phyloP scores from a whole-genome alignment of 176 grass and related monocot genomes.

The Alloteropsis semialata region DNA sequence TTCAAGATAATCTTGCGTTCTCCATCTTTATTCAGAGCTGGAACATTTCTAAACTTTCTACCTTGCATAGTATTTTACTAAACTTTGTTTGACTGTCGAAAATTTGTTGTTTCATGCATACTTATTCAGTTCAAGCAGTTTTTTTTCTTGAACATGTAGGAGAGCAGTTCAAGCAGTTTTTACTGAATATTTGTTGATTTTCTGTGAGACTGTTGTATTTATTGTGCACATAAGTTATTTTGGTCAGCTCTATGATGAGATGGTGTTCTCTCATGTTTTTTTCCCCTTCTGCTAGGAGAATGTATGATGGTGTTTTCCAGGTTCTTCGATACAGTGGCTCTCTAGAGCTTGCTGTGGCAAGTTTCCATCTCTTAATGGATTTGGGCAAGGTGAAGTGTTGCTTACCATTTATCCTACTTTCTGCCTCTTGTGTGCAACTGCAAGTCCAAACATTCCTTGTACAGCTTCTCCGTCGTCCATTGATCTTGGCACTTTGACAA shows the following conservation, averaged over 20 bases:
- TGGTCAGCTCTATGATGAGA: not conserved
- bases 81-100: not conserved
- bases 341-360: conserved; percentile 67
- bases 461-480: not conserved
- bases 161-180: too few relatives aligned
- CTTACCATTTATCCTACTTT: not conserved
- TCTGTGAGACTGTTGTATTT: not conserved
- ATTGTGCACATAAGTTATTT: not conserved
- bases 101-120: not conserved
- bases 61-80: not conserved
- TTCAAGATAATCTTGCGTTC: not conserved
- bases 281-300: conserved; percentile 54
- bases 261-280: conserved; percentile 5
- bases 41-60: not conserved
- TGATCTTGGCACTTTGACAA: not conserved
- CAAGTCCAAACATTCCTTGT: not conserved
- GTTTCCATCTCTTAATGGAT: conserved; percentile 76
- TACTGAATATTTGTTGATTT: conserved; percentile 11
- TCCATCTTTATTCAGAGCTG: not conserved
- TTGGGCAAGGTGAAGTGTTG: conserved; percentile 61
- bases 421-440: conserved; percentile 7
- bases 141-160: too few relatives aligned
- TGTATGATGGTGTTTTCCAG: conserved; percentile 64
- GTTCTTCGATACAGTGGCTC: conserved; percentile 65
- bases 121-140: not conserved